Conservation (phyloP, 306 rosid genomes). For the Parietaria judaica region DNA sequence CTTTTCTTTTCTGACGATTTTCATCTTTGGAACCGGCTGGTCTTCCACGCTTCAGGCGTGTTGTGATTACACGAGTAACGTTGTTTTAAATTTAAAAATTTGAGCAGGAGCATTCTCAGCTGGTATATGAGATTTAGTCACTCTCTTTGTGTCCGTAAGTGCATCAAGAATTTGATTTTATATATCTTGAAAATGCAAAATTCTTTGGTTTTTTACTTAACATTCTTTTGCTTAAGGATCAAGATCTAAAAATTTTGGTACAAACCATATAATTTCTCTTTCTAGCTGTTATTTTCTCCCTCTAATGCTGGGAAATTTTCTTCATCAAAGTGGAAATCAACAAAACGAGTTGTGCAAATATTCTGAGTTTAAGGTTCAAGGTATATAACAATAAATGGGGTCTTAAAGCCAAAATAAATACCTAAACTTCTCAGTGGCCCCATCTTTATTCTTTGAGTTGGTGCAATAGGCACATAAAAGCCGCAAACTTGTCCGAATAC, state of each 20-base stretch:
- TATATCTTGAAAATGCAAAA: neutral
- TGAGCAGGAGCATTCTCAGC: neutral
- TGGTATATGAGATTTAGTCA: too few relatives aligned
- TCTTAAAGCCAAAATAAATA: too few relatives aligned
- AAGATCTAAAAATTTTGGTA: neutral
- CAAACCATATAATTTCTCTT: neutral
- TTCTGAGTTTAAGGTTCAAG: too few relatives aligned
- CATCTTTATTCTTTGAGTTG: neutral
- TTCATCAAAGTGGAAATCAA: conserved; percentile 12
- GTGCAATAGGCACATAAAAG: conserved; percentile 3
- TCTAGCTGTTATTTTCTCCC: neutral
- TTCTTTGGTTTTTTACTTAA: neutral
- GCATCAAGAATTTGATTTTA: too few relatives aligned
- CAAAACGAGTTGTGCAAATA: neutral
- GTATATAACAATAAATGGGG: too few relatives aligned
- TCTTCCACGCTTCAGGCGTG: neutral
- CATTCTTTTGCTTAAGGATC: neutral
- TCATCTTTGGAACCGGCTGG: neutral
- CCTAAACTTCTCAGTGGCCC: too few relatives aligned
- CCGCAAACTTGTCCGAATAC: neutral
- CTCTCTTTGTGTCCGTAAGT: too few relatives aligned
- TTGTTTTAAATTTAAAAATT: too few relatives aligned
- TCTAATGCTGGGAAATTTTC: neutral
- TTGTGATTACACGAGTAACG: neutral
- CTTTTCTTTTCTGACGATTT: neutral